Percentiles rank a stretch among this genome's conserved stretches.
Evolutionary conservation across 495 filamentous ascomycete species (phyloP).

Genomic region (Neurospora pannonica): DNA sequence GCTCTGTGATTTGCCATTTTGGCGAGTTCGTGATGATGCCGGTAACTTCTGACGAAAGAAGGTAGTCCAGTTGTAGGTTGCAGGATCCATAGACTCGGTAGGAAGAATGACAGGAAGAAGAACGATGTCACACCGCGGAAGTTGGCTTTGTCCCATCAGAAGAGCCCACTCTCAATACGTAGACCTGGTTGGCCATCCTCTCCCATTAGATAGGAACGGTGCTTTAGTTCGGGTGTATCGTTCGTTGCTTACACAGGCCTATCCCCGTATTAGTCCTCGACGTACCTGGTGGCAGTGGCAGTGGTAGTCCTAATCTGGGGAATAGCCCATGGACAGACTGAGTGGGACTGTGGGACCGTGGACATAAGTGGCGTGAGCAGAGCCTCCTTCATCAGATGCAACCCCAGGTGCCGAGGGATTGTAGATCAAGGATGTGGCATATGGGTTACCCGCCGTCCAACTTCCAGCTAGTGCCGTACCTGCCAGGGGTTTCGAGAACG

Average conservation of each 20-base stretch:
- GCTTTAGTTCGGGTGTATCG: too few relatives aligned
- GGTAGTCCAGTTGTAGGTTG: not conserved
- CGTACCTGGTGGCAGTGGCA: not conserved
- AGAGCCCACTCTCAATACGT: not conserved
- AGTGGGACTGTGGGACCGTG: not conserved
- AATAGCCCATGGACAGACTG: not conserved
- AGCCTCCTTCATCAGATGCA: not conserved
- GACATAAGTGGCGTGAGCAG: not conserved
- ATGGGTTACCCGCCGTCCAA: not conserved
- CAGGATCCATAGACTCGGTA: not conserved
- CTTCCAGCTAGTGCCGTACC: not conserved
- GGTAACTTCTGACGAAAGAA: not conserved
- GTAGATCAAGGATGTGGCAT: not conserved
- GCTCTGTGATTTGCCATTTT: not conserved
- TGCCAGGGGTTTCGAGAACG: not conserved
- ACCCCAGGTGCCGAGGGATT: not conserved
- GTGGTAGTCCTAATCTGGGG: not conserved
- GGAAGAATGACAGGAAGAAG: not conserved
- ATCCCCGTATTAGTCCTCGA: not conserved
- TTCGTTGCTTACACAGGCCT: not conserved
- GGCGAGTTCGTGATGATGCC: not conserved
- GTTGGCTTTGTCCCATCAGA: not conserved
- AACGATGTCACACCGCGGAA: not conserved
- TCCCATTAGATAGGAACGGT: too few relatives aligned
- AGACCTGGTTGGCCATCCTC: too few relatives aligned